These are phyloP conservation scores for Plasmopara halstedii DNA, from an alignment of 352 stramenopile species.

Conservation along the genomic window DNA sequence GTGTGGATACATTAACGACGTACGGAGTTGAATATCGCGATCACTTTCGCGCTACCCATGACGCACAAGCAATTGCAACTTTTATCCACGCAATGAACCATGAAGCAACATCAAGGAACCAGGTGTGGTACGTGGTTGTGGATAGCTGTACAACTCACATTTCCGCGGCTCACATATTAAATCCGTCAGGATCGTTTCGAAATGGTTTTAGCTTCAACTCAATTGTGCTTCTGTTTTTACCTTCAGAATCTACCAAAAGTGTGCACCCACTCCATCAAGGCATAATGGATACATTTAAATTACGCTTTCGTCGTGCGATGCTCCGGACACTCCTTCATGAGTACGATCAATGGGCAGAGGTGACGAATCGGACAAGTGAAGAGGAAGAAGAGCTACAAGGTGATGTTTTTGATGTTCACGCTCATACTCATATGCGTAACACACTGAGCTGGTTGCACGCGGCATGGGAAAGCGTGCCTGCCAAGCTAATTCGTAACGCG, in stretches of 20 bases:
- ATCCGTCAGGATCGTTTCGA: slow-evolving; percentile 48
- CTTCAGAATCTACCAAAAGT: slow-evolving; percentile 28
- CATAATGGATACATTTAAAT: slow-evolving; percentile 49
- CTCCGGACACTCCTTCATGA: slow-evolving; percentile 36
- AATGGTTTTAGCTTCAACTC: slow-evolving; percentile 58
- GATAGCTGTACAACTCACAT: slow-evolving; percentile 58
- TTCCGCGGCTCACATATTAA: slow-evolving; percentile 48
- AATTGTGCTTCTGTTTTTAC: slow-evolving; percentile 57
- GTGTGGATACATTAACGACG: slow-evolving; percentile 23
- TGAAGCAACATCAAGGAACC: slow-evolving; percentile 42
- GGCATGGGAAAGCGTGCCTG: slow-evolving; percentile 29
- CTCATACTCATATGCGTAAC: slow-evolving; percentile 36
- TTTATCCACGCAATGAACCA: slow-evolving; percentile 56
- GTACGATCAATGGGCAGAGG: slow-evolving; percentile 12
- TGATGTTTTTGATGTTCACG: slow-evolving; percentile 35
- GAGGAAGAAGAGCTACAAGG: slow-evolving; percentile 4
- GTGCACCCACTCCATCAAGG: slow-evolving; percentile 57
- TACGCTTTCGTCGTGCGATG: slow-evolving; percentile 53
- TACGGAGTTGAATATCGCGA: slow-evolving; percentile 41
- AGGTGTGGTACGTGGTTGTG: slow-evolving; percentile 67
- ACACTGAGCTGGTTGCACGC: slow-evolving; percentile 36
- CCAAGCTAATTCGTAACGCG: slow-evolving; percentile 29
- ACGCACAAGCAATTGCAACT: slow-evolving; percentile 41
- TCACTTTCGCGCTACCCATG: slow-evolving; percentile 38
- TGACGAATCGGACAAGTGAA: slow-evolving; percentile 1